These are phyloP conservation scores for Pelagomonas calceolata DNA, from an alignment of 108 stramenopile genomes.

Conservation along the genomic window DNA sequence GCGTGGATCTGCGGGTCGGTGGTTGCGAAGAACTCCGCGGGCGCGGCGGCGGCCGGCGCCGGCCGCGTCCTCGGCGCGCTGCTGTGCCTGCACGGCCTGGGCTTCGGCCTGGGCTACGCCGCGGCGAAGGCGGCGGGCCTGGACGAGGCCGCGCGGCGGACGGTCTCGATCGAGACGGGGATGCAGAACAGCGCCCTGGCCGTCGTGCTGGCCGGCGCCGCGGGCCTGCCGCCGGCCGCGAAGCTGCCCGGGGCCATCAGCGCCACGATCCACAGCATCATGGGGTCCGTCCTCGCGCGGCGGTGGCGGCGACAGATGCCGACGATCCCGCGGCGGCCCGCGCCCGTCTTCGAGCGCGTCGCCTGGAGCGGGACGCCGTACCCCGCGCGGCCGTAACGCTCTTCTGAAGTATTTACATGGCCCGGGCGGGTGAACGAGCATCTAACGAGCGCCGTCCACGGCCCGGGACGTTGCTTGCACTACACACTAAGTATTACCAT, in stretches of 20 bases:
- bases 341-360: too few relatives aligned
- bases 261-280: constrained; percentile 73
- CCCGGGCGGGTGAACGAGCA: too few relatives aligned
- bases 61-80: constrained; percentile 38
- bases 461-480: too few relatives aligned
- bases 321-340: too few relatives aligned
- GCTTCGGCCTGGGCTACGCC: constrained; percentile 66
- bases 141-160: constrained; percentile 49
- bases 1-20: constrained; percentile 82
- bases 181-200: constrained; percentile 93
- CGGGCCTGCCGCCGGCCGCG: constrained; percentile 56
- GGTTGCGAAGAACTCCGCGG: constrained; percentile 59
- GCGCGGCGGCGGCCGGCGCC: constrained; percentile 1
- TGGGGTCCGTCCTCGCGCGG: constrained; percentile 71
- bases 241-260: constrained; percentile 78
- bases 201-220: constrained; percentile 73
- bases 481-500: too few relatives aligned
- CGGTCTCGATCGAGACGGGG: constrained; percentile 82
- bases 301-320: constrained; percentile 40
- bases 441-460: too few relatives aligned
- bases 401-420: too few relatives aligned
- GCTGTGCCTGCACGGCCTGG: constrained; percentile 53
- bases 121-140: constrained; percentile 46
- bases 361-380: too few relatives aligned
- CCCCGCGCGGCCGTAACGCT: too few relatives aligned